These are phyloP conservation scores for Annona squamosa DNA, from an alignment of 164 flowering plant species.

Conservation along the genomic window DNA sequence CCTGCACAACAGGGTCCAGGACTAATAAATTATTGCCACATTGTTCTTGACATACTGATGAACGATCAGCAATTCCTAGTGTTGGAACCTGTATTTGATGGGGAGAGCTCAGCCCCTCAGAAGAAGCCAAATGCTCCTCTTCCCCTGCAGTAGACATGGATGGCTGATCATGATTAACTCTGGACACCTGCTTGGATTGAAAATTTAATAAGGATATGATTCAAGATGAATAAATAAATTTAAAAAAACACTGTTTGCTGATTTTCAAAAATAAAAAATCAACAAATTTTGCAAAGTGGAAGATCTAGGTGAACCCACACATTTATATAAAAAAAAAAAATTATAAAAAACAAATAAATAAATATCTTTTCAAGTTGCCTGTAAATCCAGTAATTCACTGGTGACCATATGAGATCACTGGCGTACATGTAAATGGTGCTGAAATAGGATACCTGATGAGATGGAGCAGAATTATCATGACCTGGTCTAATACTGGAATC, in stretches of 20 bases:
- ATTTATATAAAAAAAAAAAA: too few species aligned
- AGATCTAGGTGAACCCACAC: too few species aligned
- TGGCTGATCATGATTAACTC: constrained; percentile 9
- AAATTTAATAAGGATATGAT: too few species aligned
- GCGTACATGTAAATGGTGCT: neutral
- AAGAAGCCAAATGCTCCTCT: constrained; percentile 10
- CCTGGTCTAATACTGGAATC: neutral
- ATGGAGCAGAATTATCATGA: neutral
- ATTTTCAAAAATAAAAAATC: too few species aligned
- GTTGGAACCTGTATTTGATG: constrained; percentile 5
- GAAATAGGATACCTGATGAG: constrained; percentile 1
- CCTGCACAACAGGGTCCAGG: constrained; percentile 4
- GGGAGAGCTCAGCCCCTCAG: neutral
- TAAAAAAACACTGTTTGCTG: too few species aligned
- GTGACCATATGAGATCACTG: too few species aligned
- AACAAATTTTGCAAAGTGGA: too few species aligned
- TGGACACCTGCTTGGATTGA: constrained; percentile 13
- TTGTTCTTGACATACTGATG: neutral
- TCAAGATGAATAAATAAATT: too few species aligned
- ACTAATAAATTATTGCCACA: neutral
- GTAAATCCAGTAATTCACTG: too few species aligned
- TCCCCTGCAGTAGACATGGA: constrained; percentile 11
- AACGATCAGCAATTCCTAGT: constrained; percentile 2
- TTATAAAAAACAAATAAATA: too few species aligned
- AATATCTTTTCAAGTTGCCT: too few species aligned